Evolutionary conservation across 192 early-diverging fungal genomes (phyloP), one percentile per base, ranked within the genome.

Genomic region (Coemansia sp.): DNA sequence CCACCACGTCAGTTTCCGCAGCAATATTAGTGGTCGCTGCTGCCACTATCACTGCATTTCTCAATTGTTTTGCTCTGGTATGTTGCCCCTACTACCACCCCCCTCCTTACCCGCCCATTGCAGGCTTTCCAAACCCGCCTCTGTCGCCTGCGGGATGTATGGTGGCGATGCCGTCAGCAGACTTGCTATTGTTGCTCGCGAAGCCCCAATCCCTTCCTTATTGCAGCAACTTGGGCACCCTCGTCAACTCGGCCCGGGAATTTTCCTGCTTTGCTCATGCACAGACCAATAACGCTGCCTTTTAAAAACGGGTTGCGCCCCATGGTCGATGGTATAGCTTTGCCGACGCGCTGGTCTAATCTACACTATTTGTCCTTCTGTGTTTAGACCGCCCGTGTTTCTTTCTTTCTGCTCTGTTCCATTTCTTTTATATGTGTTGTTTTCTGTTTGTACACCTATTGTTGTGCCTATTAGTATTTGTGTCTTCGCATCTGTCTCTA

Each of bases 131-230:
- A 27, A 27, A 32, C 30, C 20, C 33, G 29, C 22, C 25, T 30
- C 25, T 30, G 50, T 51, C 31, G 61, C 25, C 51, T 27, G 51
- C 32, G 61, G 36, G 22, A 60, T 60, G 59, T 60, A 42, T 11
- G 59, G 62, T 30, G n/a, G 61, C 27, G 14, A 54, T 64, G 62
- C 54, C 52, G 52, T 64, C 62, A 64, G 62, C 62, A 64, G 62
- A 64, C 54, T 53, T 64, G 29, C 9, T 17, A 64, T 64, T 64
- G 62, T 64, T 63, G 19, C 31, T 36, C 33, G 52, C 36, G 54
- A 51, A 64, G n/a, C 30, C 52, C n/a, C 17, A 64, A 25, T 11
- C 62, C 62, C 62, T 51, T 54, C 62, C 62, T 52, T 31, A 20
- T 46, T 46, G 39, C 39, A 46, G 39, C 17, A 14, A 17, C 39